Evolutionary conservation across 2,329 filamentous ascomycete species (phyloP).

Genomic region (Neurospora sp.): DNA sequence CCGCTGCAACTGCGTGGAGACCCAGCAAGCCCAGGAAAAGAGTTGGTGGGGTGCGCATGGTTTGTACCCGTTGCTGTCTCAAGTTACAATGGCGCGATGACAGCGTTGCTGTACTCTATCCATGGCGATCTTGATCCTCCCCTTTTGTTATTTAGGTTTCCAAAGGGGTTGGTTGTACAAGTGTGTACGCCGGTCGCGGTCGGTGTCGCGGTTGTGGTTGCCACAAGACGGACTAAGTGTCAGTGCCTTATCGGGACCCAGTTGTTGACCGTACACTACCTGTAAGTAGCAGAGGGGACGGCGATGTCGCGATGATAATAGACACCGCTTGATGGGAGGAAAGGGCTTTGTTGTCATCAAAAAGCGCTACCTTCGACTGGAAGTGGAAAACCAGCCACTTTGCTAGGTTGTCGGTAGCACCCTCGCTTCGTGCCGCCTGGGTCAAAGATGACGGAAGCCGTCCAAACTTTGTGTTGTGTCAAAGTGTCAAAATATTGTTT

Average conservation of each 20-base stretch:
- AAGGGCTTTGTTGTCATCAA: not conserved
- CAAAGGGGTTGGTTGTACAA: not conserved
- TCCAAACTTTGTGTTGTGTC: not conserved
- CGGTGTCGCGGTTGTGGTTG: not conserved
- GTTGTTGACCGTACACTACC: not conserved
- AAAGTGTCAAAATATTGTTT: not conserved
- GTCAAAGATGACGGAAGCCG: not conserved
- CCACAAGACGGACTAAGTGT: not conserved
- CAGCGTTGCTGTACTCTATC: not conserved
- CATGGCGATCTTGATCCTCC: not conserved
- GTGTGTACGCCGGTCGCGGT: not conserved
- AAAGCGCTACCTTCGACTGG: not conserved
- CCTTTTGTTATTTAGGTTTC: not conserved
- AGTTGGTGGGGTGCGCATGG: not conserved
- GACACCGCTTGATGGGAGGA: not conserved
- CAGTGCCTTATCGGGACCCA: not conserved
- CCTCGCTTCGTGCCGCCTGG: not conserved
- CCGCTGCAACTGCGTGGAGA: slow-evolving; percentile 11
- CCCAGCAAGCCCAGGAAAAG: slow-evolving; percentile 10
- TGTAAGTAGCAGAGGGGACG: not conserved
- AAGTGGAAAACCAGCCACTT: not conserved
- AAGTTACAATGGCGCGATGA: not conserved
- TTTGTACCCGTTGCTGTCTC: not conserved
- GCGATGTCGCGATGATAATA: not conserved
- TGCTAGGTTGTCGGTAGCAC: not conserved